Conservation (phyloP, 805 yeast species). For the Starmerella apicola region DNA sequence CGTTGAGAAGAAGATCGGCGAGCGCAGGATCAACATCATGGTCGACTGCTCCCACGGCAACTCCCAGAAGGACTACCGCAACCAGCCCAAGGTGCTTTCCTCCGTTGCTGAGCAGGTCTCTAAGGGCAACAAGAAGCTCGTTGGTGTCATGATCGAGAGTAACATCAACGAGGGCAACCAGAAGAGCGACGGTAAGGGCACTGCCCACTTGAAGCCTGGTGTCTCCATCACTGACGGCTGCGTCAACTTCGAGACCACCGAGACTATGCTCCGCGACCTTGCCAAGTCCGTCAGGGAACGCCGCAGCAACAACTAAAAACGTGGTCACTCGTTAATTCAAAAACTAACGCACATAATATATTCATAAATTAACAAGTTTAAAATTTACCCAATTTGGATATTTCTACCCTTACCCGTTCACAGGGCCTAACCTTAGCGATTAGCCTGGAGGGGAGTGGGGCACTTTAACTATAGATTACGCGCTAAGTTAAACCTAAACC, state of each 20-base stretch:
- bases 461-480: no score
- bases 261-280: slow-evolving; percentile 59
- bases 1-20: slow-evolving; percentile 56
- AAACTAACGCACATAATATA: no score
- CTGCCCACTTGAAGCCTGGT: slow-evolving; percentile 68
- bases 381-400: no score
- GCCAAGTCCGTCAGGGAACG: slow-evolving; percentile 76
- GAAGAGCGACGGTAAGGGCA: slow-evolving; percentile 47
- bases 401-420: no score
- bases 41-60: slow-evolving; percentile 98
- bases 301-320: slow-evolving; percentile 20
- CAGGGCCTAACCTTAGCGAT: no score
- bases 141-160: slow-evolving; percentile 94
- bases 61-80: slow-evolving; percentile 83
- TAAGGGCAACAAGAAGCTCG: slow-evolving; percentile 64
- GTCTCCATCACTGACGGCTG: slow-evolving; percentile 96
- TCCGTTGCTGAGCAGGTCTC: slow-evolving; percentile 72
- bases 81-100: slow-evolving; percentile 86
- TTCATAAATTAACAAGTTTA: no score
- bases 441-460: no score
- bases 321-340: no score
- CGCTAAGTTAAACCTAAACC: no score
- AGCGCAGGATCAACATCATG: slow-evolving; percentile 49
- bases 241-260: slow-evolving; percentile 85
- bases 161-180: slow-evolving; percentile 88